Conservation (phyloP, 805 yeast species). For the Candida qinlingensis region DNA sequence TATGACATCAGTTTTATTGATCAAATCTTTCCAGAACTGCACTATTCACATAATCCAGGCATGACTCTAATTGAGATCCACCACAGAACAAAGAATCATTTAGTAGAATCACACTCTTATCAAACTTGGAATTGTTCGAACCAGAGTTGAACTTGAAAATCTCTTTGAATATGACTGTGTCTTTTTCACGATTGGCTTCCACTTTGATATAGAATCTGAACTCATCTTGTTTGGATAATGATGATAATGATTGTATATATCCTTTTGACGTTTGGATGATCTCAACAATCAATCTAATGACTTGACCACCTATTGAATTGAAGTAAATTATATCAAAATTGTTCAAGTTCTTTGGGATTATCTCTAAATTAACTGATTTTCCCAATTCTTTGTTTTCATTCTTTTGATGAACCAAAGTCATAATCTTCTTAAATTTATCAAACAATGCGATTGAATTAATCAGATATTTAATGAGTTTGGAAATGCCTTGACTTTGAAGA, state of each 20-base stretch:
- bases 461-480: conserved; percentile 6
- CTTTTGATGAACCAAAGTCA: not conserved
- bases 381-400: not conserved
- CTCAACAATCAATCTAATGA: conserved; percentile 12
- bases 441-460: conserved; percentile 19
- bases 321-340: conserved; percentile 17
- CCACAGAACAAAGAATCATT: conserved; percentile 5
- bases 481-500: conserved; percentile 16
- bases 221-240: not conserved
- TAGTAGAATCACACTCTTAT: not conserved
- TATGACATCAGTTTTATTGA: not conserved
- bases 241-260: no score
- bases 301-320: conserved; percentile 4
- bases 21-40: conserved; percentile 1
- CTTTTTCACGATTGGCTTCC: conserved; percentile 2
- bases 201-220: conserved; percentile 3
- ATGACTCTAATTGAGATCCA: conserved; percentile 1
- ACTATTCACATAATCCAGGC: conserved; percentile 4
- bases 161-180: not conserved
- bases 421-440: conserved; percentile 14
- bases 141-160: conserved; percentile 1
- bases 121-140: not conserved
- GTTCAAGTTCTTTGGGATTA: conserved; percentile 17
- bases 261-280: conserved; percentile 1
- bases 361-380: conserved; percentile 7